Evolutionary conservation across 805 yeast genomes (phyloP).

Genomic region (Wickerhamomyces bovis): DNA sequence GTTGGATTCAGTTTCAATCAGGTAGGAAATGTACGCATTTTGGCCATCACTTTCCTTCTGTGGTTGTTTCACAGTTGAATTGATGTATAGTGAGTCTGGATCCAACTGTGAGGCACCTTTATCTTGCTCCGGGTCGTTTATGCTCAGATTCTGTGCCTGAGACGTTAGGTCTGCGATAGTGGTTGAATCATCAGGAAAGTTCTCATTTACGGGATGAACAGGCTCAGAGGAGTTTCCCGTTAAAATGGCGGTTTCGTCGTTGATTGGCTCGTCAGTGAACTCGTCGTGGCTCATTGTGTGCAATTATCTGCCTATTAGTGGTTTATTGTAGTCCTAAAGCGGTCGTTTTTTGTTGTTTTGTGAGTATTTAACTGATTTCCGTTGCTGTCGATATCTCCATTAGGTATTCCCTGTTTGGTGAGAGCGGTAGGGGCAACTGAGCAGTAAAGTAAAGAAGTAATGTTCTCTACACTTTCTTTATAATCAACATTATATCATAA

Average conservation of each 20-base stretch:
- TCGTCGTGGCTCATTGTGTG: slow-evolving; percentile 12
- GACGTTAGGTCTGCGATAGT: neutral
- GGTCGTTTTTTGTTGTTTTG: too few species aligned
- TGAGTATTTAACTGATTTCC: too few species aligned
- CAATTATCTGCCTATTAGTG: too few species aligned
- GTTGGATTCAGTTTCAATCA: slow-evolving; percentile 57
- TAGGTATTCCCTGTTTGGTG: neutral
- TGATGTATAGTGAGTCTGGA: slow-evolving; percentile 23
- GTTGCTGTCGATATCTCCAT: slow-evolving; percentile 5
- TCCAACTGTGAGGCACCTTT: neutral
- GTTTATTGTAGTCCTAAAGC: too few species aligned
- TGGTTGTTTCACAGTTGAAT: slow-evolving; percentile 49
- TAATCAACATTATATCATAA: too few species aligned
- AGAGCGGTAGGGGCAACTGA: neutral
- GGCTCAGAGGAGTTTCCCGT: neutral
- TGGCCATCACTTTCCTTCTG: slow-evolving; percentile 68
- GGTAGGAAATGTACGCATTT: slow-evolving; percentile 70
- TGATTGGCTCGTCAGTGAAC: slow-evolving; percentile 19
- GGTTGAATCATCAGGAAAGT: neutral
- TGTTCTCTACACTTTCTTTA: neutral
- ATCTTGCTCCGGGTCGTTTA: neutral
- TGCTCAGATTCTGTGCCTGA: neutral
- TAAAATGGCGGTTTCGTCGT: slow-evolving; percentile 3
- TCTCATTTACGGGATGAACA: neutral
- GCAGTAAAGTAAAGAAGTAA: neutral